Base-by-base conservation (phyloP, 2,329 filamentous ascomycete genomes). In the Fusarium incarnatum region DNA sequence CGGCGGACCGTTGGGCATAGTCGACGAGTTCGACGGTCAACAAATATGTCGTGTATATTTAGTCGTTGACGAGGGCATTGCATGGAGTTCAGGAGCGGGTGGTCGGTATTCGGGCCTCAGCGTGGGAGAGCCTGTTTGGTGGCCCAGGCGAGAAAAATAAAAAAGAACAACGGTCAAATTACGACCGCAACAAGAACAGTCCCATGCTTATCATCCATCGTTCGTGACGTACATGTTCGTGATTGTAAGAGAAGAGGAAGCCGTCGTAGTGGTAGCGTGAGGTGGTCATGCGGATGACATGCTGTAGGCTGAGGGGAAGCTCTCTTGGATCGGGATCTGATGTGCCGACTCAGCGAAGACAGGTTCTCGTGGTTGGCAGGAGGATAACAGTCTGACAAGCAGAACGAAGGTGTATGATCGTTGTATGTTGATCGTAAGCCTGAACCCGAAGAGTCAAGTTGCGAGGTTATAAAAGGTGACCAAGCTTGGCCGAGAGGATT, bases 51-150 rank as follows among this genome's bases (percentile, higher is more conserved):
- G 52, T 74, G 71, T 74, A 65, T 63, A 75, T 75, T 74, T 58
- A 67, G 59, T 73, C 70, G 70, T 70, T 74, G 70, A 67, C 67
- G 54, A 64, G 68, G 75, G 68, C 76, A 78, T 79, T 79, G 79
- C 79, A 74, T 60, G 79, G 79, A 81, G 79, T 81, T 78, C 73
- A n/a, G 76, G 77, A 76, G 76, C 78, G 69, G 67, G 60, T 60
- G 69, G 60, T 70, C 55, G 67, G 56, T 68, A 60, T 70, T 71
- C 56, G 70, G 72, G 70, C 64, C 73, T 73, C 73, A 73, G 73
- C 60, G 72, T 68, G 56, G 67, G 66, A 59, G 73, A 73, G 67
- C 71, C 65, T 55, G 53, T 60, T 70, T 44, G 59, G 63, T 62
- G 72, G 70, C 68, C 73, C 67, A 68, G 54, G 64, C 72, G 58